Base-by-base conservation (phyloP, 148 eudicot genomes). In the Rhododendron ovatum region DNA sequence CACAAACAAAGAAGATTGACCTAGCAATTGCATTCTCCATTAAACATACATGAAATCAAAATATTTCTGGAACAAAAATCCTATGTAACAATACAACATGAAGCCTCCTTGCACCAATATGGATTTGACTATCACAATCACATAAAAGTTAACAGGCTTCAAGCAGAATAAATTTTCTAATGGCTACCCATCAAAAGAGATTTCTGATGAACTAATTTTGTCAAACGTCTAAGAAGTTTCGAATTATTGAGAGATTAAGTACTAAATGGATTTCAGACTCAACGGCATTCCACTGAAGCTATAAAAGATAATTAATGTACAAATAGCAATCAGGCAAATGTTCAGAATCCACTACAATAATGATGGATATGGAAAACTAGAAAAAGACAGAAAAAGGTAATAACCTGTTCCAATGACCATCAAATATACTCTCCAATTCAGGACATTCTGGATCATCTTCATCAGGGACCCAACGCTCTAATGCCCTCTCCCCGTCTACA, bases 401-500 rank as follows among this genome's bases (percentile, higher is more conserved):
- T 86, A 90, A 98, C 98, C 98, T 94, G 76, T 92, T 89, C 98
- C 98, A 93, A 84, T 90, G 91, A 51, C 92, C 89, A 86, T 94
- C 95, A 90, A 95, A 98, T 88, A 92, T 90, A 85, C 94, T 90
- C 17, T 95, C 98, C 92, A 98, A 85, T 83, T 94, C 98, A 10
- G 96, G 93, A 88, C 92, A 91, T 75, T 90, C 90, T 14, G 93
- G 91, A 90, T 86, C 93, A 89, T 91, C 92, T 80, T 88, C 94
- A 85, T 95, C 98, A 76, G 99, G 99, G 84, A 93, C 89, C 99
- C 99, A 97, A 51, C 90, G 98, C 87, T 83, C 96, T 88, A 97
- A 89, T 89, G 94, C 95, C 89, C 99, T 92, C 87, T 90, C 98
- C 86, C 76, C 88, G 28, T 93, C 96, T 79, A 88, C 91, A 80